Evolutionary conservation across 2,329 filamentous ascomycete genomes (phyloP), one percentile per base, ranked within the genome.

Genomic region (Aspergillus quadricinctus): DNA sequence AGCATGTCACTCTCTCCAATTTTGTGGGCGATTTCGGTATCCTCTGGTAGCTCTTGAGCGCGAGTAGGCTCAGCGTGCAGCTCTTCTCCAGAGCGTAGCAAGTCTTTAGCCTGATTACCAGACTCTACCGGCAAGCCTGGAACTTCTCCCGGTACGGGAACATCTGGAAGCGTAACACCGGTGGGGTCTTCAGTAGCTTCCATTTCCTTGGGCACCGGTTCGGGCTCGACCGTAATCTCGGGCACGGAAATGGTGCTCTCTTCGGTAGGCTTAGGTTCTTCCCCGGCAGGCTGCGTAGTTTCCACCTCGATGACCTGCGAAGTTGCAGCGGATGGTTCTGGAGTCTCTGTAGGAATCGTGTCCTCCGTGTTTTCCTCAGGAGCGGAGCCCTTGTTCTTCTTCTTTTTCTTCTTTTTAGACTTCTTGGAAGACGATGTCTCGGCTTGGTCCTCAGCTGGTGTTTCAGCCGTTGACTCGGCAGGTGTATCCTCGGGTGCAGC

Each of bases 371-470:
- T 28, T 23, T 63, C 58, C 11, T 58, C 57, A 8, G 37, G 9
- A 25, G 40, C 37, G 21, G 57, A 49, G 19, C 40, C 35, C 53
- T 59, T 59, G 50, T 52, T 58, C 48, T 58, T 61, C 46, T 61
- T 66, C 43, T 60, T 61, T 52, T 64, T 66, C 52, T 69, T 69
- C 51, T 67, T 69, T 59, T 70, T 71, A 4, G 61, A 52, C 48
- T 66, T 67, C 53, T 64, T 66, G 1, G 60, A 57, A 53, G 60
- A 60, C 25, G 11, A 2, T 2, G 23, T 25, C 43, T 46, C 43
- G 3, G 43, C 31, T 17, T 37, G 31, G 3, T 37, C 31, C 5
- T 37, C 31, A 50, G 45, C 29, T 4, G 48, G 55, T 27, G 48
- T 40, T n/a, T 54, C 55, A 1, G 43, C 49, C 48, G 48, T n/a